Percentiles rank a stretch among this genome's conserved stretches.
These are phyloP conservation scores for Metarhizium sp. DNA, from an alignment of 2,329 filamentous ascomycete genomes.

Conservation along the genomic window DNA sequence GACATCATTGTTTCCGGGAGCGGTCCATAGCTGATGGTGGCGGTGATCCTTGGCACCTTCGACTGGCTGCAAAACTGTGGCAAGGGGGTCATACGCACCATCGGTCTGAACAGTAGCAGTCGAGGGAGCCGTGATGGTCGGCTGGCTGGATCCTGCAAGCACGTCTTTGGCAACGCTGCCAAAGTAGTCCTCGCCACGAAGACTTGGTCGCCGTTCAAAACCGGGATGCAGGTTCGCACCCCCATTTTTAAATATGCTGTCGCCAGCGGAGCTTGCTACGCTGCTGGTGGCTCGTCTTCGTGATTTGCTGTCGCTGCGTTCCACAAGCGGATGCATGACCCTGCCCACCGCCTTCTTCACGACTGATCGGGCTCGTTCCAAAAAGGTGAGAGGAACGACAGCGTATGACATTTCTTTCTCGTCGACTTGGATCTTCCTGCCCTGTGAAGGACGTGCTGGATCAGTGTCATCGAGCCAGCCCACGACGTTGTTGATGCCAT, in stretches of 20 bases:
- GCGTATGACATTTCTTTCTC: constrained; percentile 82
- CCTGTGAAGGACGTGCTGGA: constrained; percentile 65
- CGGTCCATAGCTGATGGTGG: background rate
- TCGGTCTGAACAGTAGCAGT: constrained; percentile 15
- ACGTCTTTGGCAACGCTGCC: constrained; percentile 28
- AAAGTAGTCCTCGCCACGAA: constrained; percentile 48
- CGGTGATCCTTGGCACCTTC: constrained; percentile 6
- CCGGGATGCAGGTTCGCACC: constrained; percentile 44
- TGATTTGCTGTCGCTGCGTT: constrained; percentile 45
- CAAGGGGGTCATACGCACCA: constrained; percentile 29
- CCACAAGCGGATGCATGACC: constrained; percentile 51
- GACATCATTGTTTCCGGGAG: background rate
- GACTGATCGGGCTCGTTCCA: constrained; percentile 75
- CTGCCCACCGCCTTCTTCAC: constrained; percentile 60
- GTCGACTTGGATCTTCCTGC: constrained; percentile 84
- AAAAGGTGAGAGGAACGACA: constrained; percentile 78
- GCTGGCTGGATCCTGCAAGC: constrained; percentile 16
- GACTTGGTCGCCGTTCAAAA: constrained; percentile 42
- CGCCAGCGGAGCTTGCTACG: constrained; percentile 53
- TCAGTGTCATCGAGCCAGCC: constrained; percentile 94
- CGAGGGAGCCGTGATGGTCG: constrained; percentile 13
- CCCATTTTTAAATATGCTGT: constrained; percentile 34
- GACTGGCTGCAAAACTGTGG: constrained; percentile 25
- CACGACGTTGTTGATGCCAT: constrained; percentile 63
- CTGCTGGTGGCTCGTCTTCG: constrained; percentile 52